phyloP scores from a whole-genome alignment of 306 rosid genomes.

The Aeschynomene evenia region DNA sequence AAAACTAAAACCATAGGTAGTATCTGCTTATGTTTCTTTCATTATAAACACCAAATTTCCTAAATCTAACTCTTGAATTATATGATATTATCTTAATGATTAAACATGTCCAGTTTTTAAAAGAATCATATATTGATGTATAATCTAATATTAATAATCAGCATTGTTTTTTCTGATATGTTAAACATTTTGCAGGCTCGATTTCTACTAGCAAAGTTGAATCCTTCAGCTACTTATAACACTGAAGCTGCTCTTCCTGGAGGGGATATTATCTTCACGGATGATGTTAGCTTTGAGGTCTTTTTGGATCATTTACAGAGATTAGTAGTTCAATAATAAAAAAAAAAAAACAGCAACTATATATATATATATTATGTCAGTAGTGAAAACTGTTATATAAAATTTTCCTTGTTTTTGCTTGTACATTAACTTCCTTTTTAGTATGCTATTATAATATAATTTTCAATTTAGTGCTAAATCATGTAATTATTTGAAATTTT shows the following conservation, averaged over 20 bases:
- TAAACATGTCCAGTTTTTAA: too few relatives aligned
- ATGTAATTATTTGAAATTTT: constrained; percentile 34
- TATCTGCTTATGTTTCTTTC: too few relatives aligned
- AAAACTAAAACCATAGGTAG: too few relatives aligned
- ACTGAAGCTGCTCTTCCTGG: constrained; percentile 70
- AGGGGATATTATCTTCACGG: constrained; percentile 86
- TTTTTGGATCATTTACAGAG: constrained; percentile 96
- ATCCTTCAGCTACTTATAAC: constrained; percentile 89
- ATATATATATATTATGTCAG: not conserved
- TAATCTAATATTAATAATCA: too few relatives aligned
- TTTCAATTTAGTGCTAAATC: constrained; percentile 33
- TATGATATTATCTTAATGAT: too few relatives aligned
- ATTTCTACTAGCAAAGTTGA: constrained; percentile 83
- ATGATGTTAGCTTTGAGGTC: constrained; percentile 94
- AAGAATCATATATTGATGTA: too few relatives aligned
- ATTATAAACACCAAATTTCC: too few relatives aligned
- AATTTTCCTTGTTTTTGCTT: constrained; percentile 21
- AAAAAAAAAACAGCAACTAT: too few relatives aligned
- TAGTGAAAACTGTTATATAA: constrained; percentile 13
- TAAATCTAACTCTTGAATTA: too few relatives aligned
- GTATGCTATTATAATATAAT: not conserved
- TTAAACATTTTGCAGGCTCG: constrained; percentile 63
- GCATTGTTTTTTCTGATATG: too few relatives aligned
- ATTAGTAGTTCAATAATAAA: constrained; percentile 76
- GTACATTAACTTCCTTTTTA: constrained; percentile 32